phyloP scores from a whole-genome alignment of 345 rosid genomes.

The Lumnitzera littorea region DNA sequence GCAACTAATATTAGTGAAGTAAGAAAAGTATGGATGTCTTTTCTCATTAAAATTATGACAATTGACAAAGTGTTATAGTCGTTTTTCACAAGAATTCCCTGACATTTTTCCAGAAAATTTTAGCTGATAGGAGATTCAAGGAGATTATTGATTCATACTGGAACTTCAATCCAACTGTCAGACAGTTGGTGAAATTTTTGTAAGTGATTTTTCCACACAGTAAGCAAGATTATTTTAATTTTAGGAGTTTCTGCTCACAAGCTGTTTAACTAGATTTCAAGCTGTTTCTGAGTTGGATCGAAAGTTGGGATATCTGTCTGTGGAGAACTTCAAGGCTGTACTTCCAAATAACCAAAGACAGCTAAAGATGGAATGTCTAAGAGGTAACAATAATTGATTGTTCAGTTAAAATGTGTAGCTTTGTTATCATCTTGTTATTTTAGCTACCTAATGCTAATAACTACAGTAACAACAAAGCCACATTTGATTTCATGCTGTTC shows the following conservation, averaged over 20 bases:
- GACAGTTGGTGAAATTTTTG: conserved; percentile 64
- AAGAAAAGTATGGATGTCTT: too few species aligned
- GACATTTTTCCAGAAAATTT: conserved; percentile 40
- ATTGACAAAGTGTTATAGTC: neutral
- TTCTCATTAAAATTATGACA: too few species aligned
- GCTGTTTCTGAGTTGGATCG: conserved; percentile 60
- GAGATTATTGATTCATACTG: conserved; percentile 39
- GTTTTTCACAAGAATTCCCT: conserved; percentile 16
- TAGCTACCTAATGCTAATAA: neutral
- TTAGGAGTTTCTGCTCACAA: conserved; percentile 2
- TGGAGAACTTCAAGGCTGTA: conserved; percentile 76
- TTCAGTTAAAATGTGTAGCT: neutral
- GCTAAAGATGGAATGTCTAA: conserved; percentile 71
- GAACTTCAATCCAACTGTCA: conserved; percentile 43
- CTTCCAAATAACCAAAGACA: conserved; percentile 57
- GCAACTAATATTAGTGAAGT: too few species aligned
- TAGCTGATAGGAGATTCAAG: conserved; percentile 63
- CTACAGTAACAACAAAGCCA: too few species aligned
- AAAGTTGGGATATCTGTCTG: conserved; percentile 57
- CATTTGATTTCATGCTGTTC: too few species aligned
- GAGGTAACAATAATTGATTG: conserved; percentile 31
- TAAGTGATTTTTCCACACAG: conserved; percentile 33
- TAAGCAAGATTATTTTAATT: conserved; percentile 8
- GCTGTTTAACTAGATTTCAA: conserved; percentile 45
- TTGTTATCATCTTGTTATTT: neutral